Percentiles rank a stretch among this genome's conserved stretches.
These are phyloP conservation scores for Fusarium pseudonygamai DNA, from an alignment of 2,329 filamentous ascomycete species.

Conservation along the genomic window DNA sequence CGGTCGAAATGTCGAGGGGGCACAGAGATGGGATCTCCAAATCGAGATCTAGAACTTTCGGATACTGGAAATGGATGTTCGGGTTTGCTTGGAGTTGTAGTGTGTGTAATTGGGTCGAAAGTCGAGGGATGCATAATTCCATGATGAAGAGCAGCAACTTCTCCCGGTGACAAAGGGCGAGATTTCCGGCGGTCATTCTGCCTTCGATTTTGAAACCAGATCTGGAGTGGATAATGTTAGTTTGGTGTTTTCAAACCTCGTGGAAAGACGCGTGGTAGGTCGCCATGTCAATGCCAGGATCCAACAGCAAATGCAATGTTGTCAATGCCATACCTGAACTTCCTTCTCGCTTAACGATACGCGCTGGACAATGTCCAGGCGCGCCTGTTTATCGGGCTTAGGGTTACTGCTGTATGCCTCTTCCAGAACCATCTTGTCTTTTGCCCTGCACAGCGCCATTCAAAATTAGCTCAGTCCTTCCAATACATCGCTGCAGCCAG, in stretches of 20 bases:
- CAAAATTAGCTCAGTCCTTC: constrained; percentile 32
- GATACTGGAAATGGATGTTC: constrained; percentile 43
- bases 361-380: constrained; percentile 83
- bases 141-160: constrained; percentile 71
- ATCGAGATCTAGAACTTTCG: constrained; percentile 41
- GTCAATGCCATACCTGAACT: constrained; percentile 77
- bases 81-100: constrained; percentile 39
- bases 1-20: constrained; percentile 39
- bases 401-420: constrained; percentile 84
- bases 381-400: constrained; percentile 90
- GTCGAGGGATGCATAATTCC: constrained; percentile 63
- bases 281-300: neutral
- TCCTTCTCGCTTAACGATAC: constrained; percentile 94
- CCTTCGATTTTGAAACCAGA: constrained; percentile 96
- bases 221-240: constrained; percentile 63
- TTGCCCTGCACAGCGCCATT: constrained; percentile 65
- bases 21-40: constrained; percentile 37
- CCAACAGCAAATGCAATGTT: neutral
- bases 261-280: constrained; percentile 25
- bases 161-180: constrained; percentile 80
- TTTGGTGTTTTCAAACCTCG: constrained; percentile 9
- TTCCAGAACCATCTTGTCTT: constrained; percentile 90
- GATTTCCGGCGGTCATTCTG: constrained; percentile 93
- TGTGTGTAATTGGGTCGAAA: constrained; percentile 53
- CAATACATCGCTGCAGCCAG: neutral